Percentiles rank a stretch among this genome's conserved stretches.
phyloP scores from a whole-genome alignment of 208 protist genomes.

The Trichomonas tenax region DNA sequence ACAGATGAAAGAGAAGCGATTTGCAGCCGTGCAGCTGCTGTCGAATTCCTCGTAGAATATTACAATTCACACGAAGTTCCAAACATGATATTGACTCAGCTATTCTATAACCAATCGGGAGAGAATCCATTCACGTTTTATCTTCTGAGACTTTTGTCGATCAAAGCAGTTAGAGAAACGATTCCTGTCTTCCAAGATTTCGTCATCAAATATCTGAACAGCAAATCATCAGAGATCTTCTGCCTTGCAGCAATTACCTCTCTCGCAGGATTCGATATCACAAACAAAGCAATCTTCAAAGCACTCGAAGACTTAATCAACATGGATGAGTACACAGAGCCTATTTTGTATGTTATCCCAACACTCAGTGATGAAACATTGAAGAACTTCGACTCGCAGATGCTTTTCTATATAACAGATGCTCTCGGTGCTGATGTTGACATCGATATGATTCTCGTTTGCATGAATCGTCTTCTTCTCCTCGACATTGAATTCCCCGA shows the following conservation, averaged over 20 bases:
- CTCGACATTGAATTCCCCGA: neutral
- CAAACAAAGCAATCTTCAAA: neutral
- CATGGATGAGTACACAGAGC: neutral
- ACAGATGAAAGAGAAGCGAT: slow-evolving; percentile 11
- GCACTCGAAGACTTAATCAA: neutral
- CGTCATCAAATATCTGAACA: neutral
- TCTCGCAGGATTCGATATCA: neutral
- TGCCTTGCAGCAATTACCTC: neutral
- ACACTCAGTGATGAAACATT: neutral
- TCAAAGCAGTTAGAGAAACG: neutral
- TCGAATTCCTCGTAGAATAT: neutral
- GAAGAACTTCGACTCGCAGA: neutral
- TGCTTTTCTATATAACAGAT: neutral
- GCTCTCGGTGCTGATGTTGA: neutral
- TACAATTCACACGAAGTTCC: neutral
- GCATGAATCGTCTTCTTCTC: neutral
- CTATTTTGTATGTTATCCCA: neutral
- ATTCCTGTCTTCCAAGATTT: neutral
- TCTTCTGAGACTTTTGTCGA: neutral
- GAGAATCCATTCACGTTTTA: neutral
- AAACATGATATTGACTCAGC: neutral
- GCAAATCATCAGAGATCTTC: neutral
- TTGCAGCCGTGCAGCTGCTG: neutral
- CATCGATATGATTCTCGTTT: neutral
- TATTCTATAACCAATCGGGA: neutral